Conservation (phyloP, 2,329 filamentous ascomycete genomes). For the Botrytis byssoidea region DNA sequence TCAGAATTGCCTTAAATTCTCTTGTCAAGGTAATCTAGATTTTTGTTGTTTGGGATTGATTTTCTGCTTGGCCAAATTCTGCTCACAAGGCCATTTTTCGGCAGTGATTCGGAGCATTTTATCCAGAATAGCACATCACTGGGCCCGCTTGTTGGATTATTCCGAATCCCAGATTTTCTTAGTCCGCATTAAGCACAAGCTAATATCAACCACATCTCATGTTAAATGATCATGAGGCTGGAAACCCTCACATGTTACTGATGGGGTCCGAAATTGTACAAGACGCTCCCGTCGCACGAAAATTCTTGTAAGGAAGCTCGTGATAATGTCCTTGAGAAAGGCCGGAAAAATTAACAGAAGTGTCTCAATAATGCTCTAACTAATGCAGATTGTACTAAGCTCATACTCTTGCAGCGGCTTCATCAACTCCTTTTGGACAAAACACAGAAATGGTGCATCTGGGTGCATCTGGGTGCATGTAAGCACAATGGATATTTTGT, state of each 20-base stretch:
- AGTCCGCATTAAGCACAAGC: constrained; percentile 9
- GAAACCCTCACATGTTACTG: constrained; percentile 11
- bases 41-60: background rate
- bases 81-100: constrained; percentile 23
- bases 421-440: background rate
- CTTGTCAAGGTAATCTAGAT: background rate
- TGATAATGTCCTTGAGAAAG: constrained; percentile 9
- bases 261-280: background rate
- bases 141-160: constrained; percentile 19
- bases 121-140: constrained; percentile 11
- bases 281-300: background rate
- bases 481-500: background rate
- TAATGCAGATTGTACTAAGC: background rate
- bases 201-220: constrained; percentile 14
- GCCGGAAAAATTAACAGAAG: background rate
- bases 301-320: background rate
- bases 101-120: constrained; percentile 17
- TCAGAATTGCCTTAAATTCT: background rate
- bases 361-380: background rate
- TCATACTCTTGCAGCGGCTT: background rate
- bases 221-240: constrained; percentile 19
- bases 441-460: background rate
- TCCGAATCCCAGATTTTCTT: constrained; percentile 10
- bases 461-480: background rate
- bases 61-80: constrained; percentile 5